These are phyloP conservation scores for Hypoxylon fuscum DNA, from an alignment of 495 filamentous ascomycete species.

Conservation along the genomic window DNA sequence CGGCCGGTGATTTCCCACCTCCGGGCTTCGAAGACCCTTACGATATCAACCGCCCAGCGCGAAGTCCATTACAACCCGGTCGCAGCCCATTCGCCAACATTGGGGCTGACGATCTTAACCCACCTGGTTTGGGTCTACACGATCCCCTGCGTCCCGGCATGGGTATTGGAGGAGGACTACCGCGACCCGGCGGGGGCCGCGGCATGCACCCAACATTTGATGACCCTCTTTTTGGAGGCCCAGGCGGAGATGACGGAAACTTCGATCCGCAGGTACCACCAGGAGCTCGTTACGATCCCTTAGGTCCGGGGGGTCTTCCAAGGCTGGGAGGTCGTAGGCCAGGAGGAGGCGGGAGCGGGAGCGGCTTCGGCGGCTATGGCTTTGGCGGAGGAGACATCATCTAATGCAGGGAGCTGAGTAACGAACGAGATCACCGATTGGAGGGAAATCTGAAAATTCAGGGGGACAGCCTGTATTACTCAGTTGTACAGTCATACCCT, in stretches of 20 bases:
- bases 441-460: not conserved
- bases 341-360: slow-evolving; percentile 41
- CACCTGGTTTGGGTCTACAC: slow-evolving; percentile 82
- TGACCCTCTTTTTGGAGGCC: slow-evolving; percentile 84
- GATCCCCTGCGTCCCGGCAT: slow-evolving; percentile 78
- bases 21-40: slow-evolving; percentile 96
- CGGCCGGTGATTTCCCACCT: slow-evolving; percentile 80
- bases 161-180: slow-evolving; percentile 56
- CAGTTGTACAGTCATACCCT: slow-evolving; percentile 3
- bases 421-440: not conserved
- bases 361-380: slow-evolving; percentile 46
- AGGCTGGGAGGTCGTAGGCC: slow-evolving; percentile 50
- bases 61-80: slow-evolving; percentile 53
- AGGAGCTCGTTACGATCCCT: slow-evolving; percentile 77
- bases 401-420: slow-evolving; percentile 22
- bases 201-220: slow-evolving; percentile 98
- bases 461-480: slow-evolving; percentile 19
- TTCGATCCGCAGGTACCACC: slow-evolving; percentile 67
- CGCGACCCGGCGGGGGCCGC: slow-evolving; percentile 64
- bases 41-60: slow-evolving; percentile 76
- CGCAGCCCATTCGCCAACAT: slow-evolving; percentile 67
- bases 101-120: slow-evolving; percentile 87
- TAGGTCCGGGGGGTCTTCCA: slow-evolving; percentile 73
- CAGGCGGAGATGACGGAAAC: slow-evolving; percentile 53
- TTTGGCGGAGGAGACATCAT: slow-evolving; percentile 55